phyloP scores from a whole-genome alignment of 805 yeast species.

The Wickerhamomyces kurtzmanii region DNA sequence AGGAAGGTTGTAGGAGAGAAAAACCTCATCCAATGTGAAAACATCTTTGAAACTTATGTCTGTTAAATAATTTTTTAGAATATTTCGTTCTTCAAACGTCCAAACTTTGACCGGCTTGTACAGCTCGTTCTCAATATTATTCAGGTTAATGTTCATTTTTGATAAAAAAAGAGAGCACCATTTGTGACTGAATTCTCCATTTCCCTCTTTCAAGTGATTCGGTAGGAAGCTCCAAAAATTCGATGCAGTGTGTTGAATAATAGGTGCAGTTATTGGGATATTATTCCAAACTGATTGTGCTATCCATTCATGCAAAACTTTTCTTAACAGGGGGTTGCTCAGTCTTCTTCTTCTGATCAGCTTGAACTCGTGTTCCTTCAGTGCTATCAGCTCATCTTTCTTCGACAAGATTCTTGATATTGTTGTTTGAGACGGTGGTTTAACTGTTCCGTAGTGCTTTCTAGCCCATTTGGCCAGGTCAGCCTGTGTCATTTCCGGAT shows the following conservation, averaged over 20 bases:
- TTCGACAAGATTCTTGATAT: conserved; percentile 51
- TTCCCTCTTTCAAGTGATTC: conserved; percentile 43
- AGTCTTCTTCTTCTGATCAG: conserved; percentile 34
- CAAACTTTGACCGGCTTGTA: conserved; percentile 43
- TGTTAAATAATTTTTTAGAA: conserved; percentile 32
- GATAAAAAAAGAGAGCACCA: conserved; percentile 40
- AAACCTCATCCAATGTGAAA: conserved; percentile 53
- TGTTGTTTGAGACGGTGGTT: conserved; percentile 59
- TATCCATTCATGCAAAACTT: conserved; percentile 61
- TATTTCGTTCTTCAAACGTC: conserved; percentile 47
- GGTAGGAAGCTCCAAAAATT: conserved; percentile 57
- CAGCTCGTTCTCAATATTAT: conserved; percentile 33
- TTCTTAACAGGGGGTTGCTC: conserved; percentile 44
- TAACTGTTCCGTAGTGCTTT: conserved; percentile 36
- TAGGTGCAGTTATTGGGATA: conserved; percentile 55
- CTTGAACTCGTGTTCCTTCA: conserved; percentile 41
- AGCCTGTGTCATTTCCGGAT: conserved; percentile 58
- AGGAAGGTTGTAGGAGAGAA: conserved; percentile 48
- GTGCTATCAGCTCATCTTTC: conserved; percentile 40
- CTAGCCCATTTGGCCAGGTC: conserved; percentile 61
- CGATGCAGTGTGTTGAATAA: conserved; percentile 52
- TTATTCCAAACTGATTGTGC: conserved; percentile 59
- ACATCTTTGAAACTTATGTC: conserved; percentile 41
- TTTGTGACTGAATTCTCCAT: conserved; percentile 53
- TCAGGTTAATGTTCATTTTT: conserved; percentile 41